Evolutionary conservation across 805 yeast genomes (phyloP), one percentile per base, ranked within the genome.

Genomic region (Brettanomyces anomalus): DNA sequence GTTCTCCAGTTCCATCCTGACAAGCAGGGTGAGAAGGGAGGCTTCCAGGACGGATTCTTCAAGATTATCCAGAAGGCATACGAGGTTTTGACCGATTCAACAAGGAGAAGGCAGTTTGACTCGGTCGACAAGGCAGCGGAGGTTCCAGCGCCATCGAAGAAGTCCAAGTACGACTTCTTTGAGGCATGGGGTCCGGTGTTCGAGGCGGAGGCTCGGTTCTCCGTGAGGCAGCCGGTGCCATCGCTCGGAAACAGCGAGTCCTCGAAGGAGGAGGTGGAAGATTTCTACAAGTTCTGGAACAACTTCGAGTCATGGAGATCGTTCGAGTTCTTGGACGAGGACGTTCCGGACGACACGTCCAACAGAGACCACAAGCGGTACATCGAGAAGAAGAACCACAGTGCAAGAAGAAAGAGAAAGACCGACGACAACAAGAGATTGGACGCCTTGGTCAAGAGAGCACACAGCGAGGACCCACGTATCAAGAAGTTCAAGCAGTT

Each of bases 291-390:
- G 54, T 90, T 87, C 78, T 93, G 93, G 84, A 81, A 81, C 66
- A 81, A 83, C 65, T 85, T 89, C 53, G 96, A 93, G 68, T 90
- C 97, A 17, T 93, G 98, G 98, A 85, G 96, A 74, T 74, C 95
- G 39, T 93, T 93, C 62, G 98, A 93, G 71, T 93, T 89, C 72
- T 77, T 88, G 65, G 98, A 93, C 63, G 98, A 93, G 74, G 98
- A 93, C 62, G 96, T 89, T 59, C 98, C 98, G 55, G 98, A 93
- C 72, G 98, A 93, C 69, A 85, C 97, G 45, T 85, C 96, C 48
- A 93, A 93, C 81, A 88, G 98, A 77, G 98, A 93, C 66, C 95
- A 93, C 79, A 93, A 93, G 75, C 95, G 98, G 72, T 85, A 87
- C 74, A 82, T 89, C 55, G 98, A 93, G 72, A 87, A 90, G 75